phyloP scores from a whole-genome alignment of 139 green algal species.

The Chlamydomonas urium region DNA sequence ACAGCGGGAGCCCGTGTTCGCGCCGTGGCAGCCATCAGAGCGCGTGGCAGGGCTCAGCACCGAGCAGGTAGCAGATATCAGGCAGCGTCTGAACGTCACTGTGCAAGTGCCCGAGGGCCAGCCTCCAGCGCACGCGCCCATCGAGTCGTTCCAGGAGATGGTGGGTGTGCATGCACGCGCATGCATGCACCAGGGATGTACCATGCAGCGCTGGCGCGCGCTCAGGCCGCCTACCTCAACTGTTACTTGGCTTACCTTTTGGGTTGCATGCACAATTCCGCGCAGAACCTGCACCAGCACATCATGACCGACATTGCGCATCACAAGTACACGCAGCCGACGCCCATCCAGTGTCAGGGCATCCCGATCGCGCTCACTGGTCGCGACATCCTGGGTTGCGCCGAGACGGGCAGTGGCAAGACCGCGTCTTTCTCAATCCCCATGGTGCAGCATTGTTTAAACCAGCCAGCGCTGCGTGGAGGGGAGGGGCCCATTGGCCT shows the following conservation, averaged over 20 bases:
- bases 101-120: conserved; percentile 49
- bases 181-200: too few relatives aligned
- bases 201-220: too few relatives aligned
- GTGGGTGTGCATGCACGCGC: conserved; percentile 31
- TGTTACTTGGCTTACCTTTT: background rate
- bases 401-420: conserved; percentile 90
- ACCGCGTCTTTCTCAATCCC: conserved; percentile 80
- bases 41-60: conserved; percentile 55
- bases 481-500: conserved; percentile 88
- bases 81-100: conserved; percentile 62
- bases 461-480: conserved; percentile 50
- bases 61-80: conserved; percentile 63
- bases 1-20: conserved; percentile 27
- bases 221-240: background rate
- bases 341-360: conserved; percentile 83
- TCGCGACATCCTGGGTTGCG: conserved; percentile 82
- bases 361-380: conserved; percentile 79
- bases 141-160: conserved; percentile 81
- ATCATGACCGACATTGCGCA: conserved; percentile 73
- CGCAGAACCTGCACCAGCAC: conserved; percentile 71
- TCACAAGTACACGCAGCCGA: conserved; percentile 83
- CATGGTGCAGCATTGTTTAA: conserved; percentile 84
- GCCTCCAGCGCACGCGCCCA: conserved; percentile 34
- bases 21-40: conserved; percentile 46
- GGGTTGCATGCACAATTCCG: background rate